Conservation (phyloP, 2,329 filamentous ascomycete species). For the Stemphylium lycopersici region DNA sequence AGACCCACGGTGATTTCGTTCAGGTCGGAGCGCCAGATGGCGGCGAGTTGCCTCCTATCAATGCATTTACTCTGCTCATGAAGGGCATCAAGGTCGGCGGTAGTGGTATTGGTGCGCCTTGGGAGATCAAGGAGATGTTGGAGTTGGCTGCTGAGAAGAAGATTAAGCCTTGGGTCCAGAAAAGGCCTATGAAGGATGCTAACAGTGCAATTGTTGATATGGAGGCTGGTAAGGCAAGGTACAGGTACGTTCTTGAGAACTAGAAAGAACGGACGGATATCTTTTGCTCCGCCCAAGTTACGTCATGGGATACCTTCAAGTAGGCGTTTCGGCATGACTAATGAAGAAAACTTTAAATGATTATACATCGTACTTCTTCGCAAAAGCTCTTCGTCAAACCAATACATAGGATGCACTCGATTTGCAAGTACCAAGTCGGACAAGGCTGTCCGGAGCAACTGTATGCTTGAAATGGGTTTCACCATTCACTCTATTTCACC, state of each 20-base stretch:
- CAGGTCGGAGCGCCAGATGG: conserved; percentile 61
- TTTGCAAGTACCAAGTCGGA: too few relatives aligned
- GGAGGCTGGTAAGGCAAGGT: conserved; percentile 60
- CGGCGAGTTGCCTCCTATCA: conserved; percentile 54
- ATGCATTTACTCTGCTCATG: conserved; percentile 58
- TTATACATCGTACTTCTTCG: too few relatives aligned
- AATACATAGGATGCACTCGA: too few relatives aligned
- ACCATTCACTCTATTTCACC: too few relatives aligned
- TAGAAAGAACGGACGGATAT: conserved; percentile 7
- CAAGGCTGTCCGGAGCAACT: neutral
- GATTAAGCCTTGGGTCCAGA: conserved; percentile 68
- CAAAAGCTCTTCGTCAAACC: too few relatives aligned
- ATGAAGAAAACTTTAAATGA: neutral
- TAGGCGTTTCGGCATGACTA: neutral
- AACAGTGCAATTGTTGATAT: conserved; percentile 65
- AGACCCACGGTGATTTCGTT: conserved; percentile 65
- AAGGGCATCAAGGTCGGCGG: conserved; percentile 33
- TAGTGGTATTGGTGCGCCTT: conserved; percentile 30
- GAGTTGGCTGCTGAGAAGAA: conserved; percentile 64
- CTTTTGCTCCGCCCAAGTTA: neutral
- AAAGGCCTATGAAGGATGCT: conserved; percentile 58
- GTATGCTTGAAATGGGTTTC: neutral
- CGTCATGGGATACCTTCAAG: neutral
- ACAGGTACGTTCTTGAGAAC: conserved; percentile 45
- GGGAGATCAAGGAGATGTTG: conserved; percentile 51